Percentiles rank a stretch among this genome's conserved stretches.
Evolutionary conservation across 176 grass and related monocot species (phyloP).

Genomic region (Aegilops umbellulata): DNA sequence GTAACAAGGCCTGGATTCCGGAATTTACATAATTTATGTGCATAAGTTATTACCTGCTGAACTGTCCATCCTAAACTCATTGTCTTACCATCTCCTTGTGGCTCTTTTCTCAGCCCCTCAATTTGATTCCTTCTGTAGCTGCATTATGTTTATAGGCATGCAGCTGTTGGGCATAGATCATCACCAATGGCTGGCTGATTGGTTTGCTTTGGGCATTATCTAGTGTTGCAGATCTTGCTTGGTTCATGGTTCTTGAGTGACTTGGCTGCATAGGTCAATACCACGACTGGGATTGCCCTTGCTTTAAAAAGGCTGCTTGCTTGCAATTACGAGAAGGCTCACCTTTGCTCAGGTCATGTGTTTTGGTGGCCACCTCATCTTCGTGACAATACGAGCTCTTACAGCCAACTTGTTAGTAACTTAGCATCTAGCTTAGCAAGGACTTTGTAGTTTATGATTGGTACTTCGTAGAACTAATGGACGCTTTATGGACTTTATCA

Average conservation of each 20-base stretch:
- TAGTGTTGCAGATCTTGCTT: background rate
- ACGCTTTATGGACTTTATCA: background rate
- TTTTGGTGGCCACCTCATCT: background rate
- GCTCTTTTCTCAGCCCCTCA: background rate
- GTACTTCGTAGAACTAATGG: background rate
- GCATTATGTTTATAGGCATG: background rate
- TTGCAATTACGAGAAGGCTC: background rate
- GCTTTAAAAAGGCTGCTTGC: background rate
- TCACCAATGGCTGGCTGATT: background rate
- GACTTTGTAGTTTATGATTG: too few species aligned
- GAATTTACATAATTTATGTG: slow-evolving; percentile 3
- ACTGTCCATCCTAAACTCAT: background rate
- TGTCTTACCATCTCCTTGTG: background rate
- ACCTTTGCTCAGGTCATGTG: slow-evolving; percentile 9
- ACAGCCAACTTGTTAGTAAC: background rate
- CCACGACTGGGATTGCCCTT: background rate
- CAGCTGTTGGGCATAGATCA: background rate
- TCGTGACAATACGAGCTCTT: background rate
- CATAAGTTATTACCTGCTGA: background rate
- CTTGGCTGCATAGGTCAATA: background rate
- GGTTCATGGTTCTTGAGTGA: slow-evolving; percentile 6
- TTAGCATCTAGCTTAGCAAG: background rate
- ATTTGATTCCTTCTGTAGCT: background rate
- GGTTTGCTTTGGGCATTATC: background rate
- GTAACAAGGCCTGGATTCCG: background rate